Evolutionary conservation across 2,329 filamentous ascomycete genomes (phyloP).

Genomic region (Arachnomyces sp.): DNA sequence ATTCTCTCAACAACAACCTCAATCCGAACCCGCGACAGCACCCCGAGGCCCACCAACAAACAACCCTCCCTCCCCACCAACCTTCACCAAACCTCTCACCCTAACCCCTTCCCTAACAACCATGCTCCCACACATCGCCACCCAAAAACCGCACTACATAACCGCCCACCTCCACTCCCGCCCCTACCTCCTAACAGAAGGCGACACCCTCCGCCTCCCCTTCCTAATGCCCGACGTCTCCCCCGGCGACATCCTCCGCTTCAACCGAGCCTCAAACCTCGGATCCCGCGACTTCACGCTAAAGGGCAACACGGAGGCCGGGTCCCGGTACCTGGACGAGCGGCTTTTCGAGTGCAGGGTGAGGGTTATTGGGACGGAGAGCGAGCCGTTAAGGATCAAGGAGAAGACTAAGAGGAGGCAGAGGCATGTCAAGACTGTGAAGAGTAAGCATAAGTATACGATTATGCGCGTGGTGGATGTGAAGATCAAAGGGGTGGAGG

Average conservation of each 20-base stretch:
- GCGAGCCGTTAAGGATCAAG: slow-evolving; percentile 67
- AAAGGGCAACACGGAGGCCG: slow-evolving; percentile 41
- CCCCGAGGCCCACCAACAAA: slow-evolving; percentile 9
- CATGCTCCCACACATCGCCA: slow-evolving; percentile 37
- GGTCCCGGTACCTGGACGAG: slow-evolving; percentile 74
- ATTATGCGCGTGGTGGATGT: slow-evolving; percentile 78
- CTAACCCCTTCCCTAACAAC: slow-evolving; percentile 34
- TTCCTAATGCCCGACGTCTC: slow-evolving; percentile 69
- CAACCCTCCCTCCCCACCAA: slow-evolving; percentile 32
- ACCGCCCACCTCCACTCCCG: slow-evolving; percentile 41
- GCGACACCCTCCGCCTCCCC: slow-evolving; percentile 68
- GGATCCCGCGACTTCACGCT: slow-evolving; percentile 88
- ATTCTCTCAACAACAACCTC: slow-evolving; percentile 8
- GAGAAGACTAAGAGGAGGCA: slow-evolving; percentile 74
- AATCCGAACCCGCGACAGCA: slow-evolving; percentile 9
- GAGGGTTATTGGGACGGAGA: slow-evolving; percentile 75
- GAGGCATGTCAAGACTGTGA: slow-evolving; percentile 61
- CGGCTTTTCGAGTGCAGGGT: slow-evolving; percentile 77
- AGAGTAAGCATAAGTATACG: slow-evolving; percentile 87
- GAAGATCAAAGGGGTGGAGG: slow-evolving; percentile 54
- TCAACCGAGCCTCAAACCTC: slow-evolving; percentile 75
- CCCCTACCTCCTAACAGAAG: slow-evolving; percentile 49
- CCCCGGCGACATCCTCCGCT: slow-evolving; percentile 76
- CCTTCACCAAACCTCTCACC: slow-evolving; percentile 31
- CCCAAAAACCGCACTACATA: slow-evolving; percentile 42